Conservation (phyloP, 2,329 filamentous ascomycete species). For the Triangularia setosa region DNA sequence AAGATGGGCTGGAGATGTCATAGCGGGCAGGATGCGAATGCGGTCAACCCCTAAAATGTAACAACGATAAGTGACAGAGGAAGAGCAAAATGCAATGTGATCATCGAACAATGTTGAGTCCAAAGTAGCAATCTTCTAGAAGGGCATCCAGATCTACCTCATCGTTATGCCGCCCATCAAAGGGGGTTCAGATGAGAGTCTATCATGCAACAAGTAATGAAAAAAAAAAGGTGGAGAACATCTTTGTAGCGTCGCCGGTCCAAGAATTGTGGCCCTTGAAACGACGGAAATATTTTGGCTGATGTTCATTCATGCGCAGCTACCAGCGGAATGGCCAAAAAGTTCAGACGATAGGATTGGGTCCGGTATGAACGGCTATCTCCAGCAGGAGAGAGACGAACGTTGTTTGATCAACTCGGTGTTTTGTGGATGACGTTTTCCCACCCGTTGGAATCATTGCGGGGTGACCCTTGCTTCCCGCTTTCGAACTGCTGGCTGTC, state of each 20-base stretch:
- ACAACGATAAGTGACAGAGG: background rate
- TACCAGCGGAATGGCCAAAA: background rate
- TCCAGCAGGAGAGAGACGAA: conserved; percentile 20
- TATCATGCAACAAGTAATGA: background rate
- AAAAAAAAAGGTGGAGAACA: background rate
- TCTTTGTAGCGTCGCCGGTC: background rate
- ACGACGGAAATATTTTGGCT: conserved; percentile 21
- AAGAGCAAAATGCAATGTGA: background rate
- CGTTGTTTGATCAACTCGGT: conserved; percentile 24
- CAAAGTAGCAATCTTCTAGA: conserved; percentile 22
- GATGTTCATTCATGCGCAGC: conserved; percentile 18
- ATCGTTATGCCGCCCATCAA: conserved; percentile 3
- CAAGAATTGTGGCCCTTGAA: conserved; percentile 18
- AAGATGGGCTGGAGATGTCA: conserved; percentile 12
- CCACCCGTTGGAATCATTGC: conserved; percentile 21
- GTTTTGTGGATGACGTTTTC: conserved; percentile 20
- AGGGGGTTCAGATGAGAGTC: conserved; percentile 7
- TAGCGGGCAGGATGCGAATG: conserved; percentile 19
- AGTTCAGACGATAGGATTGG: conserved; percentile 19
- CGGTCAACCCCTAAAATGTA: conserved; percentile 10
- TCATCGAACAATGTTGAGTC: background rate
- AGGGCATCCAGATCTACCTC: conserved; percentile 1
- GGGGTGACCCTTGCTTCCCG: conserved; percentile 22
- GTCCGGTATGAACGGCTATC: conserved; percentile 5
- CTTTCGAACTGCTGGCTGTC: conserved; percentile 13